phyloP scores from a whole-genome alignment of 371 early-diverging fungal genomes.

The Apophysomyces sp. region DNA sequence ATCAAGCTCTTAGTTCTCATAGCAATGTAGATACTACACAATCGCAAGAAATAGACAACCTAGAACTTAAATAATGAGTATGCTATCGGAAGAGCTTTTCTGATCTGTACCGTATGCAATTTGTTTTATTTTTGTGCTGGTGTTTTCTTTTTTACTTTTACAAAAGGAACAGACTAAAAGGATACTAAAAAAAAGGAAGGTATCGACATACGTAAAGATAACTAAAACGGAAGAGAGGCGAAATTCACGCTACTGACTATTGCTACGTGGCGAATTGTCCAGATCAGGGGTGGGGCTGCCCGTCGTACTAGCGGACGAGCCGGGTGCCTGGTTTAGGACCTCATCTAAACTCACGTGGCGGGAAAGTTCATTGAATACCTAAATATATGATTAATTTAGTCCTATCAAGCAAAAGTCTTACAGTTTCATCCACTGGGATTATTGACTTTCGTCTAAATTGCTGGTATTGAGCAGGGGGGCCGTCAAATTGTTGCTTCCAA shows the following conservation, averaged over 20 bases:
- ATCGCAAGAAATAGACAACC: neutral
- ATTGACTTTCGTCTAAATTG: constrained; percentile 91
- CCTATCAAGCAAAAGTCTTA: constrained; percentile 5
- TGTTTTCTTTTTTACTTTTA: neutral
- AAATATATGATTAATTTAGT: neutral
- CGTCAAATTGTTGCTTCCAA: constrained; percentile 65
- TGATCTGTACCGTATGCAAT: neutral
- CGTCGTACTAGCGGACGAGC: constrained; percentile 17
- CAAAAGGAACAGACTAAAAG: neutral
- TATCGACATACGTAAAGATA: neutral
- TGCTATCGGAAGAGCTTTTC: neutral
- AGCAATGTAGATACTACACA: too few relatives aligned
- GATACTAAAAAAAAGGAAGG: neutral
- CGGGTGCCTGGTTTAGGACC: constrained; percentile 59
- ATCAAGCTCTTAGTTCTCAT: constrained; percentile 10
- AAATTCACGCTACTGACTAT: neutral
- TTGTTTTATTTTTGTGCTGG: neutral
- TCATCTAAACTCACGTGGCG: constrained; percentile 87
- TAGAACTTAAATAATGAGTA: neutral
- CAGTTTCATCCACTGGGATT: constrained; percentile 85
- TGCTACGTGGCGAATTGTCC: neutral
- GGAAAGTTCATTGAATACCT: constrained; percentile 76
- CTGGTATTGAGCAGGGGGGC: constrained; percentile 59
- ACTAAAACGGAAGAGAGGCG: neutral
- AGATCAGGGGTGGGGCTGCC: neutral